Evolutionary conservation across 352 stramenopile species (phyloP).

Genomic region (Pythium brassicae): DNA sequence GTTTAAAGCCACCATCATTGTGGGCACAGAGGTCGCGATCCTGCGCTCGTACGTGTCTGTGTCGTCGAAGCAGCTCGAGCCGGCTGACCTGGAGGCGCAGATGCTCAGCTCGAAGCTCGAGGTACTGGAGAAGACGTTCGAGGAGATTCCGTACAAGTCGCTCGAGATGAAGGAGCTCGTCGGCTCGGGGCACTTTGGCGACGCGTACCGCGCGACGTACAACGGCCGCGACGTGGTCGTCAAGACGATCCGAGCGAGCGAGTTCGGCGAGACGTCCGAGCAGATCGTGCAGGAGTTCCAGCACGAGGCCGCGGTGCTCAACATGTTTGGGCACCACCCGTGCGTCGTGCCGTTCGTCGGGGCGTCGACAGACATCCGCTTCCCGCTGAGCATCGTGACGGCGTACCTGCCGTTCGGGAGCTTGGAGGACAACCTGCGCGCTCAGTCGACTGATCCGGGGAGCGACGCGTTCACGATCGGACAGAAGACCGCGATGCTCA

Average conservation of each 20-base stretch:
- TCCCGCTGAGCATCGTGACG: constrained; percentile 63
- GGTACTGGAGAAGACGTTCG: constrained; percentile 69
- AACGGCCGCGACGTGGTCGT: constrained; percentile 74
- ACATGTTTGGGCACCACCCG: constrained; percentile 81
- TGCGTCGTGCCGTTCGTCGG: constrained; percentile 81
- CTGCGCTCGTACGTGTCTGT: constrained; percentile 72
- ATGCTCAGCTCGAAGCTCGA: constrained; percentile 62
- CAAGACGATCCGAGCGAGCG: constrained; percentile 74
- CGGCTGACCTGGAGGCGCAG: constrained; percentile 41
- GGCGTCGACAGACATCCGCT: constrained; percentile 62
- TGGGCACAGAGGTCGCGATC: constrained; percentile 63
- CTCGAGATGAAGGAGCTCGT: constrained; percentile 76
- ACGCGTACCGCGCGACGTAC: constrained; percentile 61
- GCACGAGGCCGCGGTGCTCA: constrained; percentile 72
- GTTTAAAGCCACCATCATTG: constrained; percentile 70
- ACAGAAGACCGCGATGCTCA: constrained; percentile 62
- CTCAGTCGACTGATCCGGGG: constrained; percentile 8
- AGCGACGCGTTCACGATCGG: constrained; percentile 21
- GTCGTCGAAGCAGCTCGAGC: constrained; percentile 28
- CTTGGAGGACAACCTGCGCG: constrained; percentile 64
- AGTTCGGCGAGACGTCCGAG: constrained; percentile 67
- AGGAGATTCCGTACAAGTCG: constrained; percentile 63
- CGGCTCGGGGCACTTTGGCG: constrained; percentile 72
- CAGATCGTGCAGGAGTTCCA: constrained; percentile 82
- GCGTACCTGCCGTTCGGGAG: constrained; percentile 72